phyloP scores from a whole-genome alignment of 257 asterid species.

The Nicotiana knightiana region DNA sequence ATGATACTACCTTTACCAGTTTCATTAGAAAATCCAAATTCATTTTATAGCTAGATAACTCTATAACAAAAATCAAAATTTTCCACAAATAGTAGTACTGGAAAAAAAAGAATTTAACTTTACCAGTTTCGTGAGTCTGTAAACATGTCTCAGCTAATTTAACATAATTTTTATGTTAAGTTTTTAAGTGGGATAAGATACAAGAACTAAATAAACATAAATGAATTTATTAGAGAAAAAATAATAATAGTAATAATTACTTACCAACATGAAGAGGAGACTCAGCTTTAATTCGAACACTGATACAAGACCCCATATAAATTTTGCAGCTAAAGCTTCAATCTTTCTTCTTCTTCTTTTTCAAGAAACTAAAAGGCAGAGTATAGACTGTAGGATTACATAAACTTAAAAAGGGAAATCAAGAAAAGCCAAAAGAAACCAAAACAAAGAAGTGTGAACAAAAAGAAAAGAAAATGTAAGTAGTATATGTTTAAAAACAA shows the following conservation, averaged over 20 bases:
- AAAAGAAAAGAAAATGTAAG: neutral
- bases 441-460: slow-evolving; percentile 11
- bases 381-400: neutral
- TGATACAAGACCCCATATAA: slow-evolving; percentile 67
- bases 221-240: too few species aligned
- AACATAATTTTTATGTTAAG: too few species aligned
- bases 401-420: neutral
- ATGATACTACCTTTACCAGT: too few species aligned
- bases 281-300: slow-evolving; percentile 62
- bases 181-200: too few species aligned
- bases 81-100: neutral
- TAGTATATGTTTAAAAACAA: neutral
- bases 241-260: neutral
- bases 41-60: neutral
- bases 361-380: neutral
- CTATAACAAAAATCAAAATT: neutral
- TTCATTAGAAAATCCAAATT: neutral
- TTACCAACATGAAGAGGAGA: slow-evolving; percentile 68
- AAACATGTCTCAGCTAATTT: neutral
- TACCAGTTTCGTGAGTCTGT: neutral
- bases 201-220: too few species aligned
- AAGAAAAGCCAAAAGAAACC: neutral
- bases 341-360: neutral
- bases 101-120: neutral
- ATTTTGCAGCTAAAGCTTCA: neutral